Conservation (phyloP, 2,329 filamentous ascomycete species). For the Trichoderma atroviride region DNA sequence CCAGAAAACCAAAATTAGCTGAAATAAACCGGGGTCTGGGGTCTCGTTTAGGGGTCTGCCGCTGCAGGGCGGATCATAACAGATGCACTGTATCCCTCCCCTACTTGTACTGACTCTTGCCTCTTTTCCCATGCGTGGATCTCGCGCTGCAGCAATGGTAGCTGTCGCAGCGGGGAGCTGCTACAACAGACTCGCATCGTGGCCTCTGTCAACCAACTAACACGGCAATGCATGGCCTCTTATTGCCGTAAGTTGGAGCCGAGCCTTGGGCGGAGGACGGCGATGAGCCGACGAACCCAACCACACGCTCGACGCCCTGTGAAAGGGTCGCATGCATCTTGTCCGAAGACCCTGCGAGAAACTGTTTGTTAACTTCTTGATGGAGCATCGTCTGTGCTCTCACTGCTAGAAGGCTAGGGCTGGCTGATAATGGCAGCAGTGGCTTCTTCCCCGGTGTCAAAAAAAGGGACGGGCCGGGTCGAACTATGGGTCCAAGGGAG, state of each 20-base stretch:
- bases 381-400: not conserved
- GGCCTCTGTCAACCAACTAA: not conserved
- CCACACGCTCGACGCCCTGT: not conserved
- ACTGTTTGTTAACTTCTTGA: not conserved
- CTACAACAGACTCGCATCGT: not conserved
- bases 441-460: not conserved
- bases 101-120: not conserved
- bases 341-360: not conserved
- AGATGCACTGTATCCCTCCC: not conserved
- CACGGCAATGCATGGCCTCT: not conserved
- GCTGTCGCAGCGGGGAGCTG: not conserved
- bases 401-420: not conserved
- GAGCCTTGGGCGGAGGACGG: not conserved
- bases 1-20: not conserved
- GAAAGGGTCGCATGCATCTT: not conserved
- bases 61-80: not conserved
- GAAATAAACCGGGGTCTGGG: not conserved
- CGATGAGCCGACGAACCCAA: not conserved
- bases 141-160: not conserved
- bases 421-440: not conserved
- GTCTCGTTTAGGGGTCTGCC: too few relatives aligned
- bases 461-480: conserved; percentile 1
- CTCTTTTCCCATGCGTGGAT: not conserved
- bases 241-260: not conserved
- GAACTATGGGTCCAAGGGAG: conserved; percentile 5